These are phyloP conservation scores for Amanita subjunquillea DNA, from an alignment of 768 basidiomycete species.

Conservation along the genomic window DNA sequence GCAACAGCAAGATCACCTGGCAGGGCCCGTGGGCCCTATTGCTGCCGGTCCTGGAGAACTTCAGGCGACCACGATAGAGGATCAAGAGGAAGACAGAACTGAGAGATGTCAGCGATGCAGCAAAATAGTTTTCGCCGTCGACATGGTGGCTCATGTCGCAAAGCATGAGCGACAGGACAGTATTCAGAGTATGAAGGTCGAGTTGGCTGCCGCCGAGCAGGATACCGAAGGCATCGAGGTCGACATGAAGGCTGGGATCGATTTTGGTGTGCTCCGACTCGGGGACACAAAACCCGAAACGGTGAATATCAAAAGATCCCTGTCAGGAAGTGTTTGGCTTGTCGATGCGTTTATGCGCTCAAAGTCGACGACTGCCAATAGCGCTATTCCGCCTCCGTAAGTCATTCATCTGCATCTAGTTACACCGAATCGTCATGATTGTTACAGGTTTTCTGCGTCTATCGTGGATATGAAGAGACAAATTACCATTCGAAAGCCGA, in stretches of 20 bases:
- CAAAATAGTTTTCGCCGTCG: constrained; percentile 12
- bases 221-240: constrained; percentile 40
- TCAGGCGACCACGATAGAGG: not conserved
- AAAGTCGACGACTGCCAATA: constrained; percentile 8
- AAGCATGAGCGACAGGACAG: constrained; percentile 19
- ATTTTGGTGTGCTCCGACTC: constrained; percentile 36
- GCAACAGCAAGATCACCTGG: not conserved
- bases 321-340: constrained; percentile 12
- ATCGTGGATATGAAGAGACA: constrained; percentile 20
- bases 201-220: constrained; percentile 28
- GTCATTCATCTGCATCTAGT: not conserved
- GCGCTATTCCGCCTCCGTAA: constrained; percentile 17
- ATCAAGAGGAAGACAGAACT: constrained; percentile 2
- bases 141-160: constrained; percentile 18
- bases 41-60: not conserved
- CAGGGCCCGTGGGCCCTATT: not conserved
- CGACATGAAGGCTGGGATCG: constrained; percentile 24
- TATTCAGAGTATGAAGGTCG: constrained; percentile 18
- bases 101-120: constrained; percentile 16
- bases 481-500: constrained; percentile 14
- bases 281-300: constrained; percentile 13
- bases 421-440: not conserved
- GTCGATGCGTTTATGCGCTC: constrained; percentile 15
- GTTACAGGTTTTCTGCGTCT: constrained; percentile 20
- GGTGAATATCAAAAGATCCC: constrained; percentile 17